Evolutionary conservation across 108 stramenopile genomes (phyloP).

Genomic region (Cylindrotheca closterium): DNA sequence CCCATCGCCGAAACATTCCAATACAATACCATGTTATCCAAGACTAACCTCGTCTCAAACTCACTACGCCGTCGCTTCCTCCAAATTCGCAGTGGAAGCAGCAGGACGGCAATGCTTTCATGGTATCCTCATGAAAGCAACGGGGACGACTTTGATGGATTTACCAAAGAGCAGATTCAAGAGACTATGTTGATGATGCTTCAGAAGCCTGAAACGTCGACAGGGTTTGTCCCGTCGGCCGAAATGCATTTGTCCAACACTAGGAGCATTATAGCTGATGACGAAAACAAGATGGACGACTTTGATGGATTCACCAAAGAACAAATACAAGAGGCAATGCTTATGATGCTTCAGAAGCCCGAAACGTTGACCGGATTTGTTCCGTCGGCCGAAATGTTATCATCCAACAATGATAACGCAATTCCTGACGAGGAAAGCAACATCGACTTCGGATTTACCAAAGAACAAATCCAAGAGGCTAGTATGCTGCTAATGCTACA

Average conservation of each 20-base stretch:
- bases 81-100: too few relatives aligned
- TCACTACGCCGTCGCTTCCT: too few relatives aligned
- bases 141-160: neutral
- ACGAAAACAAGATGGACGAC: neutral
- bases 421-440: neutral
- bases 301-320: neutral
- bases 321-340: neutral
- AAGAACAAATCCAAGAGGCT: neutral
- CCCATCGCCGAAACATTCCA: too few relatives aligned
- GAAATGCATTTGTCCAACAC: too few relatives aligned
- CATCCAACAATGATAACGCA: too few relatives aligned
- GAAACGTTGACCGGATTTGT: neutral
- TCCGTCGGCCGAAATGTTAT: neutral
- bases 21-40: too few relatives aligned
- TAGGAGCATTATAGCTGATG: too few relatives aligned
- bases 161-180: neutral
- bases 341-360: neutral
- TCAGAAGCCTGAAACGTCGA: neutral
- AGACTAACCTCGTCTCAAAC: too few relatives aligned
- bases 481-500: neutral
- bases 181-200: neutral
- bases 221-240: neutral
- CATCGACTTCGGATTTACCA: neutral
- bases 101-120: neutral
- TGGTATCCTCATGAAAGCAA: neutral